A percentile compares a stretch with the other conserved stretches of the same genome.
phyloP scores from a whole-genome alignment of 495 filamentous ascomycete genomes.

The Neurospora pannonica region DNA sequence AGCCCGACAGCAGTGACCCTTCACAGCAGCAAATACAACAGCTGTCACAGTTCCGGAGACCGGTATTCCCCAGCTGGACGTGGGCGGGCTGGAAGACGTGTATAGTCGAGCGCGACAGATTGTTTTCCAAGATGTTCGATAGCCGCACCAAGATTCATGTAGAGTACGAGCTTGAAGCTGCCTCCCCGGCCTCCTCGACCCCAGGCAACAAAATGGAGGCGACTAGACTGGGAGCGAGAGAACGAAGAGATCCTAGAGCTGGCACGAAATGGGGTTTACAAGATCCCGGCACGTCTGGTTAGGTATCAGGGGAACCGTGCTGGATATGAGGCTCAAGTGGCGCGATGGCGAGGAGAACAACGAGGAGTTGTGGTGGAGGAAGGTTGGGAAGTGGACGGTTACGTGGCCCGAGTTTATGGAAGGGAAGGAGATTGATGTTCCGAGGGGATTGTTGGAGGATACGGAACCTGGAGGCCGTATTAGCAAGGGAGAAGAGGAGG shows the following conservation, averaged over 20 bases:
- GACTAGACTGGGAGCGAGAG: background rate
- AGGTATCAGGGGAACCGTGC: background rate
- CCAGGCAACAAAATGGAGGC: background rate
- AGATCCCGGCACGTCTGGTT: background rate
- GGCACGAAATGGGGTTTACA: background rate
- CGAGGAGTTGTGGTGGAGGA: background rate
- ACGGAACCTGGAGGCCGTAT: background rate
- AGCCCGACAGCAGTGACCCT: background rate
- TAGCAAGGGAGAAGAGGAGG: background rate
- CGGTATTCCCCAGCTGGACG: constrained; percentile 3
- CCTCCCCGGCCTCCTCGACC: background rate
- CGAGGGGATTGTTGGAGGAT: background rate
- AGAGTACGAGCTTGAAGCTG: background rate
- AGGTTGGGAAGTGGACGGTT: background rate
- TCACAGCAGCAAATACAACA: background rate
- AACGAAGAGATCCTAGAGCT: background rate
- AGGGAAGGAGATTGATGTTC: background rate
- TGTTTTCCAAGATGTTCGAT: background rate
- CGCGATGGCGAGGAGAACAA: background rate
- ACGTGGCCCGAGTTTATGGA: background rate
- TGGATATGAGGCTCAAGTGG: background rate
- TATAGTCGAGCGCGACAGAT: background rate
- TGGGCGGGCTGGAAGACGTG: constrained; percentile 2
- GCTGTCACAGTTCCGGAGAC: background rate
- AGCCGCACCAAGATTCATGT: background rate